Conservation (phyloP, 2,329 filamentous ascomycete genomes). For the Didymella arachidicola region DNA sequence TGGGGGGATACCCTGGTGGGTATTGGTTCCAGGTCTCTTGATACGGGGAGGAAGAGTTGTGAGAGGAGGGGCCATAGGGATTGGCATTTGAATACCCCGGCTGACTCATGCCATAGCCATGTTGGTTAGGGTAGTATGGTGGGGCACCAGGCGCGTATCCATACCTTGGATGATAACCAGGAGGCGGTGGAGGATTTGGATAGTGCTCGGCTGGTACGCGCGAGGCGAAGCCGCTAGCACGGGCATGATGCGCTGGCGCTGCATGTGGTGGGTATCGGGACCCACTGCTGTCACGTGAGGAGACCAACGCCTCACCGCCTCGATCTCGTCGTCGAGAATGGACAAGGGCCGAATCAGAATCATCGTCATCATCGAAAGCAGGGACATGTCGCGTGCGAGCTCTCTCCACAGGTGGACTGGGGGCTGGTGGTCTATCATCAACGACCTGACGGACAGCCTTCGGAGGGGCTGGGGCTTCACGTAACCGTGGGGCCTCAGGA, state of each 20-base stretch:
- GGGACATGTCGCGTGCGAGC: slow-evolving; percentile 39
- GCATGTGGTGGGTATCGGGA: slow-evolving; percentile 33
- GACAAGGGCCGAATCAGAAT: slow-evolving; percentile 44
- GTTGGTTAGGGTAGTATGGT: slow-evolving; percentile 47
- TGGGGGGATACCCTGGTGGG: slow-evolving; percentile 46
- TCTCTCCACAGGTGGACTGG: slow-evolving; percentile 44
- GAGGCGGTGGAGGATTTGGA: slow-evolving; percentile 72
- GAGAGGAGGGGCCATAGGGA: slow-evolving; percentile 47
- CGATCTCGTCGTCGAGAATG: slow-evolving; percentile 36
- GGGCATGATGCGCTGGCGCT: slow-evolving; percentile 40
- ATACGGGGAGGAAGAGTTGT: slow-evolving; percentile 49
- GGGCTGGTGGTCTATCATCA: slow-evolving; percentile 47
- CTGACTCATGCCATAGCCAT: slow-evolving; percentile 47
- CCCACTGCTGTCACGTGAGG: slow-evolving; percentile 25
- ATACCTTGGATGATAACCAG: slow-evolving; percentile 56
- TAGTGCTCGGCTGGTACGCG: slow-evolving; percentile 48
- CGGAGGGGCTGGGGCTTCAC: slow-evolving; percentile 41
- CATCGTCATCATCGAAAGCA: slow-evolving; percentile 47
- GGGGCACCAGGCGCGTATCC: slow-evolving; percentile 44
- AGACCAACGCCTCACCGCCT: slow-evolving; percentile 38
- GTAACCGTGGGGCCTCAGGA: slow-evolving; percentile 25
- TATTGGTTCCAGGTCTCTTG: slow-evolving; percentile 48
- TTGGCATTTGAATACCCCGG: slow-evolving; percentile 41
- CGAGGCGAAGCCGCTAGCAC: slow-evolving; percentile 43
- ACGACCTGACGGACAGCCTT: slow-evolving; percentile 33